A percentile compares a stretch with the other conserved stretches of the same genome.
These are phyloP conservation scores for Mycena floridula DNA, from an alignment of 768 basidiomycete species.

Conservation along the genomic window DNA sequence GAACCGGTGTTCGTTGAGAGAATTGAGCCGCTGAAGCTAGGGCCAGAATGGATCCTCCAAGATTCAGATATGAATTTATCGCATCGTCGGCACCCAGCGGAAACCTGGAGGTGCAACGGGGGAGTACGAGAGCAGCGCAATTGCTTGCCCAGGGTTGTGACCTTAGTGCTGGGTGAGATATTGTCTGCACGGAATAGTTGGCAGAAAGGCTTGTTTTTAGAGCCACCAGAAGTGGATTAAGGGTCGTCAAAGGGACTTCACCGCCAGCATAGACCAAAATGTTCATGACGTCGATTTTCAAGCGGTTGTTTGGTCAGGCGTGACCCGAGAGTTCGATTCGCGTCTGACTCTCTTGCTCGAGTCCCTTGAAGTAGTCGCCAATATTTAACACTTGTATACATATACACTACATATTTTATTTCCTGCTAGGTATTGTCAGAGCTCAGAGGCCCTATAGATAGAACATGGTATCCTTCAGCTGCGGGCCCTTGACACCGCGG, in stretches of 20 bases:
- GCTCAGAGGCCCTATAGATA: constrained; percentile 42
- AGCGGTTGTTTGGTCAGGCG: constrained; percentile 9
- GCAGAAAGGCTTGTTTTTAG: constrained; percentile 59
- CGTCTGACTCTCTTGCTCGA: too few relatives aligned
- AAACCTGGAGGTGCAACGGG: constrained; percentile 45
- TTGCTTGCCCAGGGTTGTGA: constrained; percentile 70
- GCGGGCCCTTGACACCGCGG: constrained; percentile 45
- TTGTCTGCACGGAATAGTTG: constrained; percentile 72
- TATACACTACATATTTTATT: not conserved
- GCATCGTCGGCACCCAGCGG: constrained; percentile 32
- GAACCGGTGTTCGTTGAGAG: constrained; percentile 25
- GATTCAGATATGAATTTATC: constrained; percentile 54
- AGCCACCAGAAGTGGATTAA: constrained; percentile 34
- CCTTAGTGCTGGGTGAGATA: constrained; percentile 49
- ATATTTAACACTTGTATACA: too few relatives aligned
- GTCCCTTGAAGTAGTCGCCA: too few relatives aligned
- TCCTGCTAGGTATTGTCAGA: not conserved
- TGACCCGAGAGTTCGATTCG: too few relatives aligned
- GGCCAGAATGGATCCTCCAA: constrained; percentile 68
- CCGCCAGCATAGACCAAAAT: constrained; percentile 70
- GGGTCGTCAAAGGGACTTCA: constrained; percentile 43
- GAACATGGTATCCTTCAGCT: constrained; percentile 68
- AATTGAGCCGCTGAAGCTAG: constrained; percentile 53
- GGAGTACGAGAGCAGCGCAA: constrained; percentile 77
- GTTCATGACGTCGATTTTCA: constrained; percentile 60